Evolutionary conservation across 1,139 yeast genomes (phyloP).

Genomic region (Nakaseomyces sp.): DNA sequence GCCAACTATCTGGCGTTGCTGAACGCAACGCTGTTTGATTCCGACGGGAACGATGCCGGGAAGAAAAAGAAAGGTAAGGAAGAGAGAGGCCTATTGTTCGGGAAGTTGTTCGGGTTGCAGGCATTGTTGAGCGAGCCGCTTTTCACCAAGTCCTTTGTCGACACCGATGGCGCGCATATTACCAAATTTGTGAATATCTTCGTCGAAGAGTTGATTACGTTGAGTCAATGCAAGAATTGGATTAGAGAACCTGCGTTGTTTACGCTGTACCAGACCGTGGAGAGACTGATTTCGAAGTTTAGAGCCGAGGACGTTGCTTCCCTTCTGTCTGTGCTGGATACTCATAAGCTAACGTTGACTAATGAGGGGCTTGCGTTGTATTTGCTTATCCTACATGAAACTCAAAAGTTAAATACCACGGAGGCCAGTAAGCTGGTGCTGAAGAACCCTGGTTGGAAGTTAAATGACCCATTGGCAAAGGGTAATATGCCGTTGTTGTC

Average conservation of each 20-base stretch:
- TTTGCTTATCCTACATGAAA: constrained; percentile 36
- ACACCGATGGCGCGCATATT: constrained; percentile 22
- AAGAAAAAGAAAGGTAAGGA: constrained; percentile 63
- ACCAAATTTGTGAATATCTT: constrained; percentile 35
- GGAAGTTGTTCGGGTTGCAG: constrained; percentile 77
- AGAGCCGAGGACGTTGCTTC: constrained; percentile 29
- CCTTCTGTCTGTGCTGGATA: constrained; percentile 39
- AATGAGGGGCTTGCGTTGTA: constrained; percentile 78
- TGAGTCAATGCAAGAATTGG: constrained; percentile 71
- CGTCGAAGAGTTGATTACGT: constrained; percentile 42
- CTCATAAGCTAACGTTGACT: constrained; percentile 50
- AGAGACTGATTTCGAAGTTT: constrained; percentile 25
- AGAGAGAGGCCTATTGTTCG: constrained; percentile 72
- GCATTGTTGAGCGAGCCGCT: constrained; percentile 51
- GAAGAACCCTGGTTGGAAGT: constrained; percentile 48
- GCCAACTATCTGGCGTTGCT: constrained; percentile 34
- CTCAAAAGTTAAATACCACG: constrained; percentile 14
- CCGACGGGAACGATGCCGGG: constrained; percentile 34
- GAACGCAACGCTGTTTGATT: constrained; percentile 34
- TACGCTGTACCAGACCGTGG: constrained; percentile 52
- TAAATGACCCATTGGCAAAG: constrained; percentile 60
- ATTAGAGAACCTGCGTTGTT: constrained; percentile 72
- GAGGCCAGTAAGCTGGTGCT: constrained; percentile 23
- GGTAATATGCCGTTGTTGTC: constrained; percentile 56
- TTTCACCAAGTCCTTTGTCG: constrained; percentile 33